phyloP scores from a whole-genome alignment of 1,139 yeast species.

The Geotrichum bryndzae region DNA sequence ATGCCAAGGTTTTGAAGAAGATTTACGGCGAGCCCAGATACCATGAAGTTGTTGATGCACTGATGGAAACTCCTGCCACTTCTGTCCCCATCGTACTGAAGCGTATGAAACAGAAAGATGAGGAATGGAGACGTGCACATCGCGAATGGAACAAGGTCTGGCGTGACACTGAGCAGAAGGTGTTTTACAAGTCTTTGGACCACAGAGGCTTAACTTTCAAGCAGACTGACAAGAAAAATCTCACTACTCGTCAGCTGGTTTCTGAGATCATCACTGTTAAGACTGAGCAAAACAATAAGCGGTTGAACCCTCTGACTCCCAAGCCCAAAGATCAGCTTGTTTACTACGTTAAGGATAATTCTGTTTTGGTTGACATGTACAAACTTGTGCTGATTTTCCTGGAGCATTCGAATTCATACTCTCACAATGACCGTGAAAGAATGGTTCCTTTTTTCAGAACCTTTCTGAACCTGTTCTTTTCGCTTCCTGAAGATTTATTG shows the following conservation, averaged over 20 bases:
- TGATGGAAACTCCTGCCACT: constrained; percentile 89
- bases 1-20: constrained; percentile 86
- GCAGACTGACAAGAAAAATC: constrained; percentile 87
- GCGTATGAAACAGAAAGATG: constrained; percentile 93
- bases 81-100: constrained; percentile 91
- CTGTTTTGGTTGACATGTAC: constrained; percentile 67
- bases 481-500: constrained; percentile 35
- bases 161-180: constrained; percentile 97
- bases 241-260: constrained; percentile 83
- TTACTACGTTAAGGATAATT: constrained; percentile 59
- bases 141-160: constrained; percentile 99
- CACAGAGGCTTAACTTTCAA: constrained; percentile 93
- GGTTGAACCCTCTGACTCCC: constrained; percentile 78
- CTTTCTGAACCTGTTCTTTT: constrained; percentile 65
- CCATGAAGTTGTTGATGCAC: constrained; percentile 89
- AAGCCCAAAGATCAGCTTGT: constrained; percentile 81
- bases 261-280: constrained; percentile 90
- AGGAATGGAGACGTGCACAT: constrained; percentile 97
- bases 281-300: constrained; percentile 75
- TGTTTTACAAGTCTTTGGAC: constrained; percentile 85
- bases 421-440: constrained; percentile 74
- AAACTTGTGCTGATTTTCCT: constrained; percentile 66
- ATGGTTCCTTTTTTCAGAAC: constrained; percentile 65
- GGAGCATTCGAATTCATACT: constrained; percentile 60
- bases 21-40: constrained; percentile 93